Conservation (phyloP, 2,329 filamentous ascomycete genomes). For the Cadophora gregata region DNA sequence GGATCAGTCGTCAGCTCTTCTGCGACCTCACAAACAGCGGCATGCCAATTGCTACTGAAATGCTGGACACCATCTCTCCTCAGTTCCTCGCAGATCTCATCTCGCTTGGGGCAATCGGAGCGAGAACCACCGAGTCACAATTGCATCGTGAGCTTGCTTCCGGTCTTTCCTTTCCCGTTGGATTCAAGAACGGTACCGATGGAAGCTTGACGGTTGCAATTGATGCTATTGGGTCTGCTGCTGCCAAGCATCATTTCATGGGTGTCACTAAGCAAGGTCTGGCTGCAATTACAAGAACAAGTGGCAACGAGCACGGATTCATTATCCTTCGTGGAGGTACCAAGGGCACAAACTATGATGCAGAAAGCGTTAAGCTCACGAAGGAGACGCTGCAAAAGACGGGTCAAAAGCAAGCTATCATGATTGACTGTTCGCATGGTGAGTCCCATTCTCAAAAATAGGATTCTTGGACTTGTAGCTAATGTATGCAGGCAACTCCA, state of each 20-base stretch:
- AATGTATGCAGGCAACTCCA: conserved; percentile 76
- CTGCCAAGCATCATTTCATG: conserved; percentile 94
- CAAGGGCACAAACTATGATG: conserved; percentile 92
- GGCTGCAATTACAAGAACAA: conserved; percentile 91
- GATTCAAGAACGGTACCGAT: conserved; percentile 99
- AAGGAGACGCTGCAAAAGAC: conserved; percentile 83
- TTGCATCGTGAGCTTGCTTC: conserved; percentile 95
- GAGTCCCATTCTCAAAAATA: conserved; percentile 42
- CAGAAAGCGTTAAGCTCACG: conserved; percentile 77
- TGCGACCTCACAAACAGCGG: conserved; percentile 84
- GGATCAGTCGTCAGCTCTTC: conserved; percentile 92
- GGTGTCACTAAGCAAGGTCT: conserved; percentile 98
- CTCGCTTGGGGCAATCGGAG: conserved; percentile 93
- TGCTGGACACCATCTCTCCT: conserved; percentile 98
- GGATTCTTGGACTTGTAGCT: not conserved
- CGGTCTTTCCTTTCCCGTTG: conserved; percentile 94
- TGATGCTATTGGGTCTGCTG: conserved; percentile 89
- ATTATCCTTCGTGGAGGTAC: conserved; percentile 93
- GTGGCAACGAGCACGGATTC: conserved; percentile 96
- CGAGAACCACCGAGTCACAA: conserved; percentile 95
- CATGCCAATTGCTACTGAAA: conserved; percentile 96
- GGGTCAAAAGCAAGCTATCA: conserved; percentile 85
- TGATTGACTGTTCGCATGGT: conserved; percentile 99
- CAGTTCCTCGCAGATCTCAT: conserved; percentile 98
- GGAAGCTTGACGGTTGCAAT: conserved; percentile 90